These are phyloP conservation scores for Paraglomus occultum DNA, from an alignment of 192 early-diverging fungal genomes.

Conservation along the genomic window DNA sequence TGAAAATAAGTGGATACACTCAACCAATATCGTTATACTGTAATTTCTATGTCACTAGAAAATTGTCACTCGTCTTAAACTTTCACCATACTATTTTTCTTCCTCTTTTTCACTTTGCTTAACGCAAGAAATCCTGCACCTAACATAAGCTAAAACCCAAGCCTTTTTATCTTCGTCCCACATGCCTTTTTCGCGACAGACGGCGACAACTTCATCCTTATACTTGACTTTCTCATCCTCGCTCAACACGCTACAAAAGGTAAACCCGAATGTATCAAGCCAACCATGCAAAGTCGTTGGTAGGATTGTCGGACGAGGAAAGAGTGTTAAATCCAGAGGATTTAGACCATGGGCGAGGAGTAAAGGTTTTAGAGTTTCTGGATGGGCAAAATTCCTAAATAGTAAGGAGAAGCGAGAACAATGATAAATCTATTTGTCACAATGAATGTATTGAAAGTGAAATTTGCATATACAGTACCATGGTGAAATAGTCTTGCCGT, in stretches of 20 bases:
- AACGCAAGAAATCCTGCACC: background rate
- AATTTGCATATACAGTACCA: slow-evolving; percentile 28
- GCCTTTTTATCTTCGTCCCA: slow-evolving; percentile 27
- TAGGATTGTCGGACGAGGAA: slow-evolving; percentile 56
- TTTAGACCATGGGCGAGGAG: slow-evolving; percentile 53
- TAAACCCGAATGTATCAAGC: slow-evolving; percentile 67
- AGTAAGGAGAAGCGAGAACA: background rate
- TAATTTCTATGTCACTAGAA: too few relatives aligned
- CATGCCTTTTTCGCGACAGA: background rate
- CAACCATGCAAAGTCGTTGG: slow-evolving; percentile 58
- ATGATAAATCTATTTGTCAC: background rate
- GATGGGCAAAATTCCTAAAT: slow-evolving; percentile 47
- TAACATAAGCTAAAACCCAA: slow-evolving; percentile 39
- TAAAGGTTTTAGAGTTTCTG: slow-evolving; percentile 46
- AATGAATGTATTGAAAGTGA: background rate
- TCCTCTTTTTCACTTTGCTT: too few relatives aligned
- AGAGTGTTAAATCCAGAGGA: slow-evolving; percentile 42
- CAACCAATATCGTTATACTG: too few relatives aligned
- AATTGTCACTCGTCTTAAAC: too few relatives aligned
- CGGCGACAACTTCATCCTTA: slow-evolving; percentile 29
- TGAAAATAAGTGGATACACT: too few relatives aligned
- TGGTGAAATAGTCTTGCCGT: slow-evolving; percentile 38
- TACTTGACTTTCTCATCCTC: slow-evolving; percentile 32
- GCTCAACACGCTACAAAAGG: slow-evolving; percentile 50
- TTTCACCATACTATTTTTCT: too few relatives aligned